These are phyloP conservation scores for Yarrowia sp. DNA, from an alignment of 805 yeast species.

Conservation along the genomic window DNA sequence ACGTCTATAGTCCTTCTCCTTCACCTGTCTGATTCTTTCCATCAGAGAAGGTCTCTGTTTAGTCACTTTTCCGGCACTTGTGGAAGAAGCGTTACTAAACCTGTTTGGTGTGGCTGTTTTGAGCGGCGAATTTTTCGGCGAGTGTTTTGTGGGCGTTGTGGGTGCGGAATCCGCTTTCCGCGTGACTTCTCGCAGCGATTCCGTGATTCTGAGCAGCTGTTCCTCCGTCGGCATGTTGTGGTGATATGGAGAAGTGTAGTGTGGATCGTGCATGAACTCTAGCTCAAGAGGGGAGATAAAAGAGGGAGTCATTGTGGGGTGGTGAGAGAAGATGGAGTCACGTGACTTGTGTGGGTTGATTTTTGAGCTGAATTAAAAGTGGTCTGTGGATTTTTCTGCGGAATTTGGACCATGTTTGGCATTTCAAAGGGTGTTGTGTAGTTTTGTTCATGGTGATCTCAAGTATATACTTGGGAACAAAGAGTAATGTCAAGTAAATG, in stretches of 20 bases:
- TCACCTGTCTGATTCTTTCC: conserved; percentile 26
- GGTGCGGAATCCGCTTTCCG: not conserved
- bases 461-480: too few species aligned
- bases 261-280: not conserved
- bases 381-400: too few species aligned
- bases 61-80: not conserved
- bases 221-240: conserved; percentile 31
- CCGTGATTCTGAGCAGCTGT: conserved; percentile 27
- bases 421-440: too few species aligned
- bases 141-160: conserved; percentile 16
- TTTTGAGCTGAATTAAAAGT: not conserved
- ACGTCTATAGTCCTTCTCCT: conserved; percentile 17
- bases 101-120: conserved; percentile 18
- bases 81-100: not conserved
- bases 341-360: not conserved
- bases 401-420: too few species aligned
- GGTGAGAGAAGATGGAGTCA: too few species aligned
- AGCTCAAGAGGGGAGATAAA: not conserved
- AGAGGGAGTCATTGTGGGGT: not conserved
- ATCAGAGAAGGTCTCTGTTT: conserved; percentile 6
- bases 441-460: too few species aligned
- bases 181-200: conserved; percentile 25
- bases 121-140: conserved; percentile 10
- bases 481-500: too few species aligned
- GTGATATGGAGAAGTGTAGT: not conserved